These are phyloP conservation scores for Aspergillus asperescens DNA, from an alignment of 495 filamentous ascomycete genomes.

Conservation along the genomic window DNA sequence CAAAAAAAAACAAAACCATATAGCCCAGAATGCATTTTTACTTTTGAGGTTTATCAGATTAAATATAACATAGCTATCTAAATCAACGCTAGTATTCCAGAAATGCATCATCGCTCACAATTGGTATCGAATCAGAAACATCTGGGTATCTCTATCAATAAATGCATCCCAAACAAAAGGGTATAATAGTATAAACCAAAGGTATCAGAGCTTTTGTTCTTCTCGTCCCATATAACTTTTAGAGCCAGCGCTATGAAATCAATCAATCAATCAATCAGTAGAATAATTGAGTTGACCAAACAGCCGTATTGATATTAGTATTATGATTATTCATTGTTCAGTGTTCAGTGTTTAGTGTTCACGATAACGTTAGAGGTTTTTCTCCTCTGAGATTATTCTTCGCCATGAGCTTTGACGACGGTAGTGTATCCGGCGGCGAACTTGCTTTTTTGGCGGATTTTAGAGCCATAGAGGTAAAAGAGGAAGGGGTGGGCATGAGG, in stretches of 20 bases:
- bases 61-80: no score
- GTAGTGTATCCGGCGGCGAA: slow-evolving; percentile 46
- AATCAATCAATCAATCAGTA: background rate
- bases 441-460: slow-evolving; percentile 58
- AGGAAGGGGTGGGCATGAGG: slow-evolving; percentile 71
- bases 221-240: background rate
- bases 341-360: background rate
- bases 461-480: slow-evolving; percentile 60
- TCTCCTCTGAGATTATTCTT: background rate
- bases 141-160: slow-evolving; percentile 1
- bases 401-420: slow-evolving; percentile 14
- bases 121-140: background rate
- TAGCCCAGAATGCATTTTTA: no score
- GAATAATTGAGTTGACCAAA: background rate
- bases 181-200: background rate
- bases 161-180: background rate
- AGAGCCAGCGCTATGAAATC: background rate
- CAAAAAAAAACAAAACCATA: no score
- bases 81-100: background rate
- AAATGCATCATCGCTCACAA: background rate
- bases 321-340: background rate
- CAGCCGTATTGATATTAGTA: background rate
- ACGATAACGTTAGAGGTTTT: background rate
- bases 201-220: background rate
- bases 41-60: no score